Evolutionary conservation across 371 early-diverging fungal species (phyloP).

Genomic region (Mortierella sp.): DNA sequence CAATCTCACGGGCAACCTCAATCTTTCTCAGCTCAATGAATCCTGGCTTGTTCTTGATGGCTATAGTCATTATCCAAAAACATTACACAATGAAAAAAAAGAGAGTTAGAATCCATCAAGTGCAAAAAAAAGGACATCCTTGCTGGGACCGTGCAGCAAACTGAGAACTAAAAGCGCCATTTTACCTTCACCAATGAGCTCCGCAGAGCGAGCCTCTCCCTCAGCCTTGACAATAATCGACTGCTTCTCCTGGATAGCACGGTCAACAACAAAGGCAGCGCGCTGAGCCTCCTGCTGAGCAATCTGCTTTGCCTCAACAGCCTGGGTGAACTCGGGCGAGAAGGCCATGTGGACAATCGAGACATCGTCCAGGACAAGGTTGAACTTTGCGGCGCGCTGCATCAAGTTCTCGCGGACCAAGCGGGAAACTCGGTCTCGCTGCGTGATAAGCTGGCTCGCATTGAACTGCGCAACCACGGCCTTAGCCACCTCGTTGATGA

Average conservation of each 20-base stretch:
- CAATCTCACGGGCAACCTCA: constrained; percentile 97
- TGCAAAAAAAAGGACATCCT: too few relatives aligned
- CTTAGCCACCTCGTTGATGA: constrained; percentile 98
- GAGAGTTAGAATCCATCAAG: too few relatives aligned
- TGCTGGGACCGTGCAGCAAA: too few relatives aligned
- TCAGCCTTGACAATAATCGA: constrained; percentile 96
- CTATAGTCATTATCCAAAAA: constrained; percentile 56
- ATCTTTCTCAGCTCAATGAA: constrained; percentile 96
- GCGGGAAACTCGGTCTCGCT: constrained; percentile 94
- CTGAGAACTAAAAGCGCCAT: neutral
- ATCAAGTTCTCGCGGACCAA: constrained; percentile 93
- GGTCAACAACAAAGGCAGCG: constrained; percentile 96
- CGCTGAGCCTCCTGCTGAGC: constrained; percentile 99
- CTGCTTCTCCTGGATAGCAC: constrained; percentile 97
- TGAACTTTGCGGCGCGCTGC: constrained; percentile 89
- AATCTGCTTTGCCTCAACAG: constrained; percentile 99
- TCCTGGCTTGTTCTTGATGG: constrained; percentile 97
- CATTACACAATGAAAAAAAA: too few relatives aligned
- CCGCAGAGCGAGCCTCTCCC: constrained; percentile 97
- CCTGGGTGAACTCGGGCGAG: constrained; percentile 95
- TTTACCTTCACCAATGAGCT: constrained; percentile 81
- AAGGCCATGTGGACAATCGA: constrained; percentile 97
- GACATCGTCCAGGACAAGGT: constrained; percentile 97
- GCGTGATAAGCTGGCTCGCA: constrained; percentile 97
- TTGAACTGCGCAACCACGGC: constrained; percentile 99